Conservation (phyloP, 768 basidiomycete species). For the Boletus pseudopeckii region DNA sequence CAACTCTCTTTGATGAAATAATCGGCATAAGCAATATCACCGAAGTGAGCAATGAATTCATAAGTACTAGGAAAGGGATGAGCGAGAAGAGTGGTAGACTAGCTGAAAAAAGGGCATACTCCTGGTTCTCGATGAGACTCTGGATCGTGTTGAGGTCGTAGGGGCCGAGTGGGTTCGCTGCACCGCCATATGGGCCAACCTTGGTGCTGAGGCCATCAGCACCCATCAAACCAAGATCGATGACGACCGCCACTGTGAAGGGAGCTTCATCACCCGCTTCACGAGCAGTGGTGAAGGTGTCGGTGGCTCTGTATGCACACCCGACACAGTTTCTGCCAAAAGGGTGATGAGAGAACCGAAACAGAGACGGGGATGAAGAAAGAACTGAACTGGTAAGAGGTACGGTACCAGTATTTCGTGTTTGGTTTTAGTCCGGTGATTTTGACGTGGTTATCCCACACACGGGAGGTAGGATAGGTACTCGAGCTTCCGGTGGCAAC, state of each 20-base stretch:
- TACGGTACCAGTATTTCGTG: conserved; percentile 29
- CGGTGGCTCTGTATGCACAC: conserved; percentile 23
- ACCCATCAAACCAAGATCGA: conserved; percentile 29
- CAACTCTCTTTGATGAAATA: conserved; percentile 31
- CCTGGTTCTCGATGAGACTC: conserved; percentile 27
- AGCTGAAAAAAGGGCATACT: conserved; percentile 12
- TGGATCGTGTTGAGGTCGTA: conserved; percentile 29
- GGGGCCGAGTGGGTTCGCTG: conserved; percentile 23
- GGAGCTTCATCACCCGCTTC: conserved; percentile 16
- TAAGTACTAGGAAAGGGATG: conserved; percentile 16
- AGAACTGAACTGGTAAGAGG: conserved; percentile 23
- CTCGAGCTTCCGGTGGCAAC: conserved; percentile 19
- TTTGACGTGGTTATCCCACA: conserved; percentile 29
- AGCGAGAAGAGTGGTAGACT: neutral
- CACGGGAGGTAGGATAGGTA: conserved; percentile 25
- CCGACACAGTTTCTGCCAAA: conserved; percentile 23
- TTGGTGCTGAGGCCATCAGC: conserved; percentile 28
- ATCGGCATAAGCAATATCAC: conserved; percentile 27
- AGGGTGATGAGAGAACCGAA: neutral
- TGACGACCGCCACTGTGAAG: conserved; percentile 25
- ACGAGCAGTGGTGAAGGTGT: conserved; percentile 26
- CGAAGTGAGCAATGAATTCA: conserved; percentile 26
- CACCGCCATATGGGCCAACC: conserved; percentile 23
- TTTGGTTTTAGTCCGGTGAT: conserved; percentile 21
- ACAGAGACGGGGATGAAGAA: neutral